These are phyloP conservation scores for Torrubiellomyces zombiae DNA, from an alignment of 2,329 filamentous ascomycete species.

Conservation along the genomic window DNA sequence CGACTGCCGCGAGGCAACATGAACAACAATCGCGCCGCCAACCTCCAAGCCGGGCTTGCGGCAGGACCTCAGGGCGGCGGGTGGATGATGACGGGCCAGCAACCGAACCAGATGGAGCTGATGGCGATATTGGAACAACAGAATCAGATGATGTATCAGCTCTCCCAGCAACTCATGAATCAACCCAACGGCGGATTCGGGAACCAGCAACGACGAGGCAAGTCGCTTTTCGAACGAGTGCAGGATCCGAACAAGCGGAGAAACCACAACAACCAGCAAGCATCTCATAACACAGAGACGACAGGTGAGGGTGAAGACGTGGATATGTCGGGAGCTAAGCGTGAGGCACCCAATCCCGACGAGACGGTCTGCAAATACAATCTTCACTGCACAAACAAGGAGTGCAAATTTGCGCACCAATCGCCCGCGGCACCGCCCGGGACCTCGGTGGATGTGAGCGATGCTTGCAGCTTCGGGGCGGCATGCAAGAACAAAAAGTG, in stretches of 20 bases:
- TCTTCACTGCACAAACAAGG: conserved; percentile 68
- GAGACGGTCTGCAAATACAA: conserved; percentile 80
- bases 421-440: conserved; percentile 75
- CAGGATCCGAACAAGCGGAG: conserved; percentile 33
- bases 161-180: conserved; percentile 46
- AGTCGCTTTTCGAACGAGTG: conserved; percentile 61
- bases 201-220: conserved; percentile 24
- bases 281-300: conserved; percentile 15
- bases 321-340: conserved; percentile 40
- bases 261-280: conserved; percentile 22
- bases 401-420: conserved; percentile 89
- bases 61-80: conserved; percentile 18
- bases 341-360: conserved; percentile 38
- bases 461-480: conserved; percentile 69
- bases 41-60: conserved; percentile 32
- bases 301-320: conserved; percentile 38
- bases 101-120: conserved; percentile 35
- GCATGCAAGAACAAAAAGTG: conserved; percentile 96
- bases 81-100: conserved; percentile 32
- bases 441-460: conserved; percentile 58
- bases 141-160: conserved; percentile 68
- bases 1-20: conserved; percentile 28
- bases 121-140: conserved; percentile 78
- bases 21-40: conserved; percentile 33
- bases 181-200: conserved; percentile 26